Evolutionary conservation across 2,329 filamentous ascomycete genomes (phyloP), one percentile per base, ranked within the genome.

Genomic region (Sordariomycetes sp.): DNA sequence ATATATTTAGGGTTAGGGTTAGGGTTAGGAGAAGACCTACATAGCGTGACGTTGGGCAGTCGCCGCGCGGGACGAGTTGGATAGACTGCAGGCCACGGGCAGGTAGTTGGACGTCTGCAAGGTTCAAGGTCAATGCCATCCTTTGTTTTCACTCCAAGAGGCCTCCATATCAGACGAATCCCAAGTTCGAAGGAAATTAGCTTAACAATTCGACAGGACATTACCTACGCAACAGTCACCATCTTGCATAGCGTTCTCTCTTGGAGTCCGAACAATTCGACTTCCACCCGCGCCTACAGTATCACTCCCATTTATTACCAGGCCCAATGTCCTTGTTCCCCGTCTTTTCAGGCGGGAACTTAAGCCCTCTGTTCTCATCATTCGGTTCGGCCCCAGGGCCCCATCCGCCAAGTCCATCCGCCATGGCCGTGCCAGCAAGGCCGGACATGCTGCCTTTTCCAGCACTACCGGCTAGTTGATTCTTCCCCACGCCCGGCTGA

Each of bases 401-500:
- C 58, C 57, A 60, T 4, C 58, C 57, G 3, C 58, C 57, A 20
- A 37, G 40, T 2, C 57, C 57, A 1, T 41, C 50, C 0, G 44
- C 52, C 8, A 49, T 47, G 0, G 45, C 50, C 20, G 44, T 23
- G 4, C 56, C 53, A 2, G 39, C 53, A 3, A 61, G 37, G 2
- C 59, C 53, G 10, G 49, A 41, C 1, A 48, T 38, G 4, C 43
- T 32, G 3, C 61, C 61, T 18, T 46, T 34, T 14, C 44, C 36
- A 5, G 56, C 34, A 5, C 43, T 55, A 6, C 59, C 58, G 4
- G 59, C 57, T 15, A 54, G 44, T 36, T 60, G 57, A 35, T 65
- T 61, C 34, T 50, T 55, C 23, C 49, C 62, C 5, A 66, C 59
- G 12, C 58, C 59, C 2, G 61, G 59, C 18, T 50, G 44, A 4